phyloP scores from a whole-genome alignment of 495 filamentous ascomycete species.

The Platismatia glauca region DNA sequence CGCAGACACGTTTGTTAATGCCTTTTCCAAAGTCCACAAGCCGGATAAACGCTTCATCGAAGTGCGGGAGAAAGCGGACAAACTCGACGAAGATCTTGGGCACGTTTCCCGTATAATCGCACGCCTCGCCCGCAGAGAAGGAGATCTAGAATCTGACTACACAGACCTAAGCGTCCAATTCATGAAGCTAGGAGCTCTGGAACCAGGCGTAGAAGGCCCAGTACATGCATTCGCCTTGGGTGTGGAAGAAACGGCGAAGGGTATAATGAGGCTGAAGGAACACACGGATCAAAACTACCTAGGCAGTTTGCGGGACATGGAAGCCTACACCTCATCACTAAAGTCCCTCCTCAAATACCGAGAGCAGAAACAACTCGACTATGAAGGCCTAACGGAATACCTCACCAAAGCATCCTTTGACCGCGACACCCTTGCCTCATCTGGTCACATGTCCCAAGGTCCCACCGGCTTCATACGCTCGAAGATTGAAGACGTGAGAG shows the following conservation, averaged over 20 bases:
- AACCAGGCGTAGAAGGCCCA: constrained; percentile 73
- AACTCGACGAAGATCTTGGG: constrained; percentile 86
- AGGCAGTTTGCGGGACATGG: constrained; percentile 84
- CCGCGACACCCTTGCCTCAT: constrained; percentile 71
- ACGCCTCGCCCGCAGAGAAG: constrained; percentile 77
- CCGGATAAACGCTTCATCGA: constrained; percentile 91
- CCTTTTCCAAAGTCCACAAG: constrained; percentile 92
- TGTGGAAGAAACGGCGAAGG: constrained; percentile 71
- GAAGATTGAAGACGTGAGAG: constrained; percentile 94
- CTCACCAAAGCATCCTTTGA: constrained; percentile 83
- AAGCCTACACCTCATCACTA: constrained; percentile 74
- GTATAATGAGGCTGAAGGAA: constrained; percentile 69
- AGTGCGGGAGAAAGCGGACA: constrained; percentile 85
- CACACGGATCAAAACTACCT: constrained; percentile 95
- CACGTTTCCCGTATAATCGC: constrained; percentile 91
- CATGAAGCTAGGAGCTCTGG: constrained; percentile 81
- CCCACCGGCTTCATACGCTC: constrained; percentile 84
- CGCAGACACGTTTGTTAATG: constrained; percentile 94
- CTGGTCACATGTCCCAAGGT: constrained; percentile 49
- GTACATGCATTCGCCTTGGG: constrained; percentile 77
- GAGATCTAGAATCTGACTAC: constrained; percentile 82
- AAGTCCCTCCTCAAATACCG: constrained; percentile 84
- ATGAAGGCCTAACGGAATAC: constrained; percentile 91
- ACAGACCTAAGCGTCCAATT: constrained; percentile 86
- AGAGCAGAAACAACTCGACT: constrained; percentile 96